Evolutionary conservation across 2,329 filamentous ascomycete genomes (phyloP), one percentile per base, ranked within the genome.

Genomic region (Podosphaera aphanis): DNA sequence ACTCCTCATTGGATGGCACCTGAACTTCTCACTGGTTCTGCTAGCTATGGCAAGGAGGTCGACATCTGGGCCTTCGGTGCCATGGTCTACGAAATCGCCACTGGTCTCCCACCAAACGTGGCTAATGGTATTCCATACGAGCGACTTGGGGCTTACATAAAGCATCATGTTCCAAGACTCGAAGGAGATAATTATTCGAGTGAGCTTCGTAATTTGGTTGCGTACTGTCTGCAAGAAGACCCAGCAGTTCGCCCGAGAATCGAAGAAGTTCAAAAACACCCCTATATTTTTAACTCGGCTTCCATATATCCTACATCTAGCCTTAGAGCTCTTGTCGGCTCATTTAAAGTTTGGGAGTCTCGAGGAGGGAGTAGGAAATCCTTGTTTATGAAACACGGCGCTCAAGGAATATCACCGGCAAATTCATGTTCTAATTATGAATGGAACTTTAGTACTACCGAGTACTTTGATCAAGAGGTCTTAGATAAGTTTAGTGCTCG

Each of bases 1-100:
- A 90, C 83, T 0, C 78, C 79, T 2, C 77, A 86, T 60, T 90
- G 82, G 79, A 86, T 90, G 82, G 80, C 83, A 0, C 81, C 79
- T 0, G 83, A 90, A 55, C 67, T 88, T 11, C 77, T 81, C 53
- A 73, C 78, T 47, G 66, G 71, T 33, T 66, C 70, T 3, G 66
- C 70, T 8, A 73, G 74, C 4, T 81, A 81, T 57, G 77, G 77
- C 48, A 78, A 74, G 13, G 77, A 79, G 55, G 74, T 80, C 38
- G 83, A 90, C 54, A 84, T 86, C 44, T 90, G 83, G 83, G 81
- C 83, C 2, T 85, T 83, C 57, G 83, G 83, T 1, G 80, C 81
- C 49, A 80, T 85, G 59, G 68, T 84, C 1, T 84, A 74, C 55
- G 83, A 90, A 60, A 82, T 88, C 60, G 81, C 83, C 1, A 83